phyloP scores from a whole-genome alignment of 805 yeast genomes.

The Millerozyma acaciae region DNA sequence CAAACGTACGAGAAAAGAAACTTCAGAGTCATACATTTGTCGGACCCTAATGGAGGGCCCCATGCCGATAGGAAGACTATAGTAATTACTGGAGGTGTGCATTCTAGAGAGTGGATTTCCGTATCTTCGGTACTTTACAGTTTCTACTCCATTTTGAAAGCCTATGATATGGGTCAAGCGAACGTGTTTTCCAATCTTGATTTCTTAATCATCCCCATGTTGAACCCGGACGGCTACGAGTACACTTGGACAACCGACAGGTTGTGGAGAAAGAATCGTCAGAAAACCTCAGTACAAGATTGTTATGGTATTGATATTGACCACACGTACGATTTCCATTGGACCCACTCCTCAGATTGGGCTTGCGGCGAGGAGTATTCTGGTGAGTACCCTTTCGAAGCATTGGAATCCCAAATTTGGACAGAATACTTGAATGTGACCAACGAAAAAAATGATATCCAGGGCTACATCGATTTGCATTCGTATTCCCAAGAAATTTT shows the following conservation, averaged over 20 bases:
- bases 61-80: constrained; percentile 52
- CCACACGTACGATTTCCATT: constrained; percentile 75
- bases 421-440: constrained; percentile 38
- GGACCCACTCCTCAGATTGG: constrained; percentile 55
- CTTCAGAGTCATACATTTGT: constrained; percentile 61
- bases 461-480: constrained; percentile 79
- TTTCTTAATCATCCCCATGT: constrained; percentile 74
- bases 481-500: constrained; percentile 81
- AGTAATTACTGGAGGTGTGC: constrained; percentile 78
- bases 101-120: constrained; percentile 89
- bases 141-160: constrained; percentile 35
- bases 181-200: constrained; percentile 57
- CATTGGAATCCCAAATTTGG: constrained; percentile 39
- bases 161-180: constrained; percentile 28
- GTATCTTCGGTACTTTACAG: constrained; percentile 63
- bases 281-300: constrained; percentile 54
- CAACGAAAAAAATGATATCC: constrained; percentile 52
- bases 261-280: constrained; percentile 87
- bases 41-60: constrained; percentile 40
- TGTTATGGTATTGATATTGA: constrained; percentile 87
- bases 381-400: constrained; percentile 69
- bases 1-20: constrained; percentile 71
- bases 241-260: constrained; percentile 79
- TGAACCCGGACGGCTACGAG: constrained; percentile 89
- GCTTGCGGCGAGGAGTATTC: constrained; percentile 84